Percentiles rank a stretch among this genome's conserved stretches.
Conservation (phyloP, 2,329 filamentous ascomycete species). For the Mariannaea elegans region DNA sequence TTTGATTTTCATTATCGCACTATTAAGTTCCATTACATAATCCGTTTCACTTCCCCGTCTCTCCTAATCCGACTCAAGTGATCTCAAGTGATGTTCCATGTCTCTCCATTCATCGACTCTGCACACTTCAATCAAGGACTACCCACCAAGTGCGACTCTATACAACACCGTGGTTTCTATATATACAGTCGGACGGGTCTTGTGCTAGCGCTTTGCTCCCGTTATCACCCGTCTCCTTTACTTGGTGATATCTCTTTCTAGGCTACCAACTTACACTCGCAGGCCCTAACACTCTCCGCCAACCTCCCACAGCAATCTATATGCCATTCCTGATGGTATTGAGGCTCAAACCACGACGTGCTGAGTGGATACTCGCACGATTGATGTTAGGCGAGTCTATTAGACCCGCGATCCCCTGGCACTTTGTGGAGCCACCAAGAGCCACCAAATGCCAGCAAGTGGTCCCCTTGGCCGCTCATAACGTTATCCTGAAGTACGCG, state of each 20-base stretch:
- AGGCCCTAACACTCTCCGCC: not conserved
- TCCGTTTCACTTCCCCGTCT: not conserved
- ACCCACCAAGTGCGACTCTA: too few species aligned
- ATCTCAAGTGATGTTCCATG: not conserved
- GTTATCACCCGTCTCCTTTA: not conserved
- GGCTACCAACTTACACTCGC: not conserved
- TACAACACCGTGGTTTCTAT: not conserved
- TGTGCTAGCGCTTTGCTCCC: not conserved
- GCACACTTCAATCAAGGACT: not conserved
- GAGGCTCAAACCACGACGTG: constrained; percentile 33
- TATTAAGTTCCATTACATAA: not conserved
- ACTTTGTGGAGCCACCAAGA: constrained; percentile 27
- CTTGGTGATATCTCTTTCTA: not conserved
- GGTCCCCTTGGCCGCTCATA: constrained; percentile 5
- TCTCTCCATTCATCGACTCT: too few species aligned
- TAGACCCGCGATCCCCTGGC: constrained; percentile 24
- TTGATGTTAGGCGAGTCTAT: not conserved
- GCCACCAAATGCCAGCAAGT: not conserved
- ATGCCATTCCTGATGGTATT: not conserved
- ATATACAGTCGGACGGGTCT: not conserved
- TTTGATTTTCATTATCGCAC: not conserved
- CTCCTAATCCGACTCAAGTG: not conserved
- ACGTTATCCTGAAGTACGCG: constrained; percentile 11
- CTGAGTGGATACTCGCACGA: constrained; percentile 26
- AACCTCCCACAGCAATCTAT: not conserved